These are phyloP conservation scores for Neurospora discreta DNA, from an alignment of 495 filamentous ascomycete species.

Conservation along the genomic window DNA sequence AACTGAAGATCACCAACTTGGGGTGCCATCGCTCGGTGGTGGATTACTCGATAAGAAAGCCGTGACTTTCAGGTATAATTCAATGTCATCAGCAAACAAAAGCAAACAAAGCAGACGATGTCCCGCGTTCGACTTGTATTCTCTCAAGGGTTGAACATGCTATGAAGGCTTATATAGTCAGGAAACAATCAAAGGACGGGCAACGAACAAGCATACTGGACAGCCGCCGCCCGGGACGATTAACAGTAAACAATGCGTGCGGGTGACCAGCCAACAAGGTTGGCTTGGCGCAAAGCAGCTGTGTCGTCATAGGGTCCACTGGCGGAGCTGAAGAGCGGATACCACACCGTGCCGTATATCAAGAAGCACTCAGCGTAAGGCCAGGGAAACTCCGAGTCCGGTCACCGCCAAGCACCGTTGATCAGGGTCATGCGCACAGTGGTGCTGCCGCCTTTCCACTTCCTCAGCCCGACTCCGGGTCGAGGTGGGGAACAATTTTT, in stretches of 20 bases:
- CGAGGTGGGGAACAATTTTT: not conserved
- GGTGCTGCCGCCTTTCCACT: not conserved
- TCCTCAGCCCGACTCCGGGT: not conserved
- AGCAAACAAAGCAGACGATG: not conserved
- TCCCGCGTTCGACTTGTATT: not conserved
- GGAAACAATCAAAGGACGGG: not conserved
- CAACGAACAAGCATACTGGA: not conserved
- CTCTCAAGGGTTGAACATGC: not conserved
- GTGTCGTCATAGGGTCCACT: not conserved
- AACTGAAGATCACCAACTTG: not conserved
- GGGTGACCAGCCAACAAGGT: not conserved
- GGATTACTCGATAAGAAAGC: not conserved
- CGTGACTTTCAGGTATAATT: not conserved
- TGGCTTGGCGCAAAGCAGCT: not conserved
- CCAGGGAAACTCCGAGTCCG: not conserved
- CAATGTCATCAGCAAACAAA: not conserved
- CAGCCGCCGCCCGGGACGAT: not conserved
- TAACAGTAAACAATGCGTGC: not conserved
- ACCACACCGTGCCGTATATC: not conserved
- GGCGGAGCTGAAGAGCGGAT: not conserved
- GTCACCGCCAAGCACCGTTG: not conserved
- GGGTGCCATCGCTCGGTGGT: not conserved
- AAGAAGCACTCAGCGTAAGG: not conserved
- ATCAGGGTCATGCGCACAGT: not conserved
- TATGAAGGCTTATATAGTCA: not conserved